phyloP scores from a whole-genome alignment of 2,329 filamentous ascomycete species.

The Aspergillus sp. region DNA sequence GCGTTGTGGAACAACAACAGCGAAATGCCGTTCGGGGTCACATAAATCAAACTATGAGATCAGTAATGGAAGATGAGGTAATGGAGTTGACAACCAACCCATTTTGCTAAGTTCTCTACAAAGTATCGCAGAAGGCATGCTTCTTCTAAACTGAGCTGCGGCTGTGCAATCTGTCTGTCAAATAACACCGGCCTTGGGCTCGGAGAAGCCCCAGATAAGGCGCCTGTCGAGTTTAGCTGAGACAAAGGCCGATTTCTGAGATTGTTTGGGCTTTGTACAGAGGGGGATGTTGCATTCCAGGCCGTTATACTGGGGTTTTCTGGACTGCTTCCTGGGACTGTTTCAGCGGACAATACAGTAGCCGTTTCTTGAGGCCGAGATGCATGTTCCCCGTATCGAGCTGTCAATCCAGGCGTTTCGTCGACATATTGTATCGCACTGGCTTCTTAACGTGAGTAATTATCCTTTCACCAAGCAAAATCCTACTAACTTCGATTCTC shows the following conservation, averaged over 20 bases:
- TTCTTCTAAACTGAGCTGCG: slow-evolving; percentile 11
- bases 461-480: no score
- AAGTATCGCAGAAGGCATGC: slow-evolving; percentile 20
- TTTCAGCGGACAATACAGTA: no score
- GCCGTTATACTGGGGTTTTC: no score
- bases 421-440: slow-evolving; percentile 7
- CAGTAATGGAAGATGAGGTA: slow-evolving; percentile 21
- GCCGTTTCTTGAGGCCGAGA: not conserved
- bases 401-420: slow-evolving; percentile 10
- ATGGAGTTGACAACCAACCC: slow-evolving; percentile 7
- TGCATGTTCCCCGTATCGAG: not conserved
- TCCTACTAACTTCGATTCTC: not conserved
- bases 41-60: slow-evolving; percentile 39
- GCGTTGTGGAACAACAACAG: slow-evolving; percentile 39
- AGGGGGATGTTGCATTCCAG: no score
- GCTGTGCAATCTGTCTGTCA: not conserved
- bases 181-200: not conserved
- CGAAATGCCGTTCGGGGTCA: slow-evolving; percentile 40
- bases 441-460: no score
- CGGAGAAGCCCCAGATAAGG: no score
- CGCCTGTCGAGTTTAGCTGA: no score
- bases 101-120: slow-evolving; percentile 18
- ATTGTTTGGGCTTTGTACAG: no score
- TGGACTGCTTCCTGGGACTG: no score
- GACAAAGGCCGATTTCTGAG: no score